Evolutionary conservation across 1,139 yeast species (phyloP), one percentile per base, ranked within the genome.

Genomic region (Lodderomyces theae): DNA sequence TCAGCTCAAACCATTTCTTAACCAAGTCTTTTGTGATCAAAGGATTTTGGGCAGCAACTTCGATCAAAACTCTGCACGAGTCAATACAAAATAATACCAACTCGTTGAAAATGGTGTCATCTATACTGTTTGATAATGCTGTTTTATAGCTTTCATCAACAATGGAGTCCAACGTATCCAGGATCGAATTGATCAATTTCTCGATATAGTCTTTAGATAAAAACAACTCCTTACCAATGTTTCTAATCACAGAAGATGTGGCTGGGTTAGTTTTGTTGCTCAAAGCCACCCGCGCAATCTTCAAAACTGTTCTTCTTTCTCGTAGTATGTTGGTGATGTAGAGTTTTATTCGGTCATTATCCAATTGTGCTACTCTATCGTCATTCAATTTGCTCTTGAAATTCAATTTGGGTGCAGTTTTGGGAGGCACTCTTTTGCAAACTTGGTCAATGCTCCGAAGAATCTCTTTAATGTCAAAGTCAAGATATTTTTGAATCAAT

Each of bases 1-100:
- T 69, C 18, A 79, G 60, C 5, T 64, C 52, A 48, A 83, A 81
- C 95, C 95, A 87, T 9, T 63, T 54, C 2, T 57, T 42, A 1
- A 79, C 72, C 1, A 54, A 46, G 44, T 56, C 29, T 45, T 56
- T 46, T 40, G 64, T 42, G 49, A 69, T 51, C 40, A 63, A 53
- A 43, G 71, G 56, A 51, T 66, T 56, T 35, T 60, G 60, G 51
- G 68, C 42, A 45, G 67, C 45, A 46, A 72, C 45, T 52, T 72
- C 74, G 15, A 70, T 60, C 29, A 80, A 54, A 1, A 79, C 63
- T 45, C 77, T 78, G 39, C 74, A 54, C 25, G 69, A 51, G 39
- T 72, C 74, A 37, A 65, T 57, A 18, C 74, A 48, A 37, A 70
- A 54, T 41, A 72, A 53, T 12, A 66, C 46, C 2, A 55, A 50